Base-by-base conservation (phyloP, 1,284 basidiomycete genomes). In the Vanrija sp. region DNA sequence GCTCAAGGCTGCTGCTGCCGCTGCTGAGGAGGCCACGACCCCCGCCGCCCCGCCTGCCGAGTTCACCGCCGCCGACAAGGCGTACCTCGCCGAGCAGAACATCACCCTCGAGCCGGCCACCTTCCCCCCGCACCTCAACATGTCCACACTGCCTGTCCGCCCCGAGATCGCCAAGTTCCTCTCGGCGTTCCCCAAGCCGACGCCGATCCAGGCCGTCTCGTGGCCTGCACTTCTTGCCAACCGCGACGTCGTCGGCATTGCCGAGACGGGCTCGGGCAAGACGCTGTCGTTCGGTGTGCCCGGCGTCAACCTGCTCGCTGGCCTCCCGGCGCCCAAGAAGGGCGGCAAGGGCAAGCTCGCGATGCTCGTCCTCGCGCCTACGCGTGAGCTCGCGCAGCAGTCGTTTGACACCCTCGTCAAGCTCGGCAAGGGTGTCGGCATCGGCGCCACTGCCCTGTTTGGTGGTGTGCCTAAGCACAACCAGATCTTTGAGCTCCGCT, bases 211-310 rank as follows among this genome's bases (percentile, higher is more conserved):
- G 75, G 87, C 92, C 5, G 96, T 91, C 68, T 87, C 93, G 34
- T 99, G 95, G 95, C 92, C 93, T 4, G 86, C 90, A 18, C 83
- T 91, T 6, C 79, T 98, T 28, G 81, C 83, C 50, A 89, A 90
- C 5, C 82, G 83, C 26, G 93, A 98, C 73, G 89, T 96, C 0
- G 87, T 99, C 38, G 95, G 95, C 57, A 93, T 99, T 61, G 95
- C 96, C 15, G 94, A 98, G 80, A 99, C 95, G 2, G 96, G 94
- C 65, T 91, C 85, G 63, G 96, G 95, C 9, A 99, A 99, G 80
- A 99, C 95, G 0, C 83, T 98, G 16, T 91, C 93, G 0, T 99
- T 99, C 70, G 95, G 93, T 47, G 85, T 98, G 38, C 95, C 95
- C 15, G 75, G 72, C 38, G 43, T 75, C 79, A 86, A 53, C 84